Percentiles rank a stretch among this genome's conserved stretches.
phyloP scores from a whole-genome alignment of 179 eudicot species.

The Spinacia oleracea region DNA sequence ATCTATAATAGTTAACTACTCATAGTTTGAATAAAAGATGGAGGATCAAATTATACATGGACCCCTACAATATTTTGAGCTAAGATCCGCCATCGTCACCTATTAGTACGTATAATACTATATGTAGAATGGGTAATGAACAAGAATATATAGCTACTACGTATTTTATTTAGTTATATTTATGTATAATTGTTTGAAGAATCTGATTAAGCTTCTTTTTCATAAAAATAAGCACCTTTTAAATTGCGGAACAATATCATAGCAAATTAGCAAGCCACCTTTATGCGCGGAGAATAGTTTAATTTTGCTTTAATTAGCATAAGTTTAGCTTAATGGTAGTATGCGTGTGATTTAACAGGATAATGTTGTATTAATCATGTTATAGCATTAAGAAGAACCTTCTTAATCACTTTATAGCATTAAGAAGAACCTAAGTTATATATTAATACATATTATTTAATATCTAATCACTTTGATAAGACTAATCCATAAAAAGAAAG shows the following conservation, averaged over 20 bases:
- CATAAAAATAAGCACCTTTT: background rate
- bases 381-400: slow-evolving; percentile 15
- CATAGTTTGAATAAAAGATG: no score
- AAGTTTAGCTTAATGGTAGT: background rate
- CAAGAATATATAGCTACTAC: slow-evolving; percentile 22
- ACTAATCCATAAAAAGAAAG: slow-evolving; percentile 11
- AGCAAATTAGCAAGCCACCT: background rate
- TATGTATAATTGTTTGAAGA: background rate
- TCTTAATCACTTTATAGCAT: background rate
- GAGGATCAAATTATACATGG: no score
- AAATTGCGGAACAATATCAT: background rate
- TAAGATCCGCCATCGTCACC: no score
- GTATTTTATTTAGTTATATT: background rate
- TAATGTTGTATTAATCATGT: slow-evolving; percentile 1
- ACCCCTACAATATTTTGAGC: no score
- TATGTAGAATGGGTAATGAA: slow-evolving; percentile 15
- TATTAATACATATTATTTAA: slow-evolving; percentile 4
- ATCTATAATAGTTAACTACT: no score
- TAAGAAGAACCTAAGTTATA: no score
- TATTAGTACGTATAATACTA: no score
- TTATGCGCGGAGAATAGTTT: background rate
- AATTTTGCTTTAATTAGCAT: background rate
- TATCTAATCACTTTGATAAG: slow-evolving; percentile 22
- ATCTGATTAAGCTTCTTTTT: background rate
- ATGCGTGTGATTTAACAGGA: background rate